A percentile compares a stretch with the other conserved stretches of the same genome.
Conservation (phyloP, 2,329 filamentous ascomycete genomes). For the Chaetothyriales sp. region DNA sequence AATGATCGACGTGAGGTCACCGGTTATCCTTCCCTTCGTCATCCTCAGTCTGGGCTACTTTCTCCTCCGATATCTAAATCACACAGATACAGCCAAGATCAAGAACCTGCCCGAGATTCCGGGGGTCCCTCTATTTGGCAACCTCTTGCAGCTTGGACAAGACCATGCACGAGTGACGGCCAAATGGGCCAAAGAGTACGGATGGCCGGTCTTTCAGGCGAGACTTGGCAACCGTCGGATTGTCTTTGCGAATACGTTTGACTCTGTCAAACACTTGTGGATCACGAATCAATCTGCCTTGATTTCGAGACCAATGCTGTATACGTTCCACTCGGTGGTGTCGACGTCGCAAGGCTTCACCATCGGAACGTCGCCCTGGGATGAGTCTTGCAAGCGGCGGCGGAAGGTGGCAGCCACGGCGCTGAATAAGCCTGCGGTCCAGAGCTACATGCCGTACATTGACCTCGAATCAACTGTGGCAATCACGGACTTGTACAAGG, state of each 20-base stretch:
- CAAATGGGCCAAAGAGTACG: constrained; percentile 47
- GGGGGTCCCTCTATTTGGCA: constrained; percentile 50
- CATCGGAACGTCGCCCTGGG: constrained; percentile 73
- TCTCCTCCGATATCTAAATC: constrained; percentile 30
- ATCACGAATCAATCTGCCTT: constrained; percentile 65
- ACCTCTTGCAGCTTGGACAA: constrained; percentile 46
- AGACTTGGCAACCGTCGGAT: constrained; percentile 40
- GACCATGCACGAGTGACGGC: constrained; percentile 43
- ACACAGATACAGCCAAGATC: constrained; percentile 46
- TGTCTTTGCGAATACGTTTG: constrained; percentile 66
- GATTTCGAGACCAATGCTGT: constrained; percentile 63
- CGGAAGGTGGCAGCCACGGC: constrained; percentile 69
- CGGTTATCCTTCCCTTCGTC: constrained; percentile 19
- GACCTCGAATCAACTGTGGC: constrained; percentile 61
- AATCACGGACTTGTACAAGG: constrained; percentile 56
- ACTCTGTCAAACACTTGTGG: constrained; percentile 59
- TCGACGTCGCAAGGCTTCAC: constrained; percentile 67
- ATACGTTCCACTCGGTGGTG: constrained; percentile 70
- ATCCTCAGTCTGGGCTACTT: constrained; percentile 27
- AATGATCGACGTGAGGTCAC: constrained; percentile 10
- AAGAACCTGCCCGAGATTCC: constrained; percentile 49
- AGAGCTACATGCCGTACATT: constrained; percentile 70
- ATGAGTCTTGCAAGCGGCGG: constrained; percentile 63
- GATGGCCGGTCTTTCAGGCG: constrained; percentile 46
- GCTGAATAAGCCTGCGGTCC: constrained; percentile 60